phyloP scores from a whole-genome alignment of 78 protist species.

The Dictyostelium capitatum region DNA sequence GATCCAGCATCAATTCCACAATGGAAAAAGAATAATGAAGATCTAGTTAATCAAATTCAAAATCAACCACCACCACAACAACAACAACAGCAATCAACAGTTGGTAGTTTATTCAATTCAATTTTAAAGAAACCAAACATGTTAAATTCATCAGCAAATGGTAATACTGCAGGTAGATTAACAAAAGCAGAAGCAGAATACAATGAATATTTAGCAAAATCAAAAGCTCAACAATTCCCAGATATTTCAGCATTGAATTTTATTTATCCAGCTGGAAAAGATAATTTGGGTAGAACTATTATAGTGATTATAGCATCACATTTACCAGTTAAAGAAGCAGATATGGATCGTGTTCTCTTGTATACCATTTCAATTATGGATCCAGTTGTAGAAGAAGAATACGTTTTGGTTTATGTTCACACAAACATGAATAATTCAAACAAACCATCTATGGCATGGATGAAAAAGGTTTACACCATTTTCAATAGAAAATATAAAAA shows the following conservation, averaged over 20 bases:
- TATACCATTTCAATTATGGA: conserved; percentile 72
- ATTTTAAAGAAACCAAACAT: conserved; percentile 17
- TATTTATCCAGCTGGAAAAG: conserved; percentile 70
- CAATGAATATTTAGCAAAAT: conserved; percentile 31
- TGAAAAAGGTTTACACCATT: conserved; percentile 65
- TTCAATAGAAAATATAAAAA: conserved; percentile 88
- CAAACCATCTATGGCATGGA: conserved; percentile 67
- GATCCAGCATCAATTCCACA: conserved; percentile 72
- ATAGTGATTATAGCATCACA: conserved; percentile 58
- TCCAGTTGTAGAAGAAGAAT: conserved; percentile 77
- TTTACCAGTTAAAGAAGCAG: conserved; percentile 42
- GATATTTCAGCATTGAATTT: conserved; percentile 47
- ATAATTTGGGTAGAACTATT: conserved; percentile 52
- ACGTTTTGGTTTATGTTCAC: conserved; percentile 69
- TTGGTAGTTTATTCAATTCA: conserved; percentile 21
- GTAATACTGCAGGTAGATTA: not conserved
- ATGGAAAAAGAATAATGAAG: conserved; percentile 61
- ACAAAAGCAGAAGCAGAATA: conserved; percentile 67
- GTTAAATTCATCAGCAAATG: not conserved
- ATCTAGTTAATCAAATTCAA: not conserved
- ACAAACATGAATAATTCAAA: conserved; percentile 69
- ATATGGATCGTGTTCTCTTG: conserved; percentile 59
- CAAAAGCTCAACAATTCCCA: conserved; percentile 19
- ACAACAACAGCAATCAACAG: conserved; percentile 17
- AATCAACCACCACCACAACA: conserved; percentile 7